A percentile compares a stretch with the other conserved stretches of the same genome.
Evolutionary conservation across 2,329 filamentous ascomycete genomes (phyloP).

Genomic region (Hypoxylon sp.): DNA sequence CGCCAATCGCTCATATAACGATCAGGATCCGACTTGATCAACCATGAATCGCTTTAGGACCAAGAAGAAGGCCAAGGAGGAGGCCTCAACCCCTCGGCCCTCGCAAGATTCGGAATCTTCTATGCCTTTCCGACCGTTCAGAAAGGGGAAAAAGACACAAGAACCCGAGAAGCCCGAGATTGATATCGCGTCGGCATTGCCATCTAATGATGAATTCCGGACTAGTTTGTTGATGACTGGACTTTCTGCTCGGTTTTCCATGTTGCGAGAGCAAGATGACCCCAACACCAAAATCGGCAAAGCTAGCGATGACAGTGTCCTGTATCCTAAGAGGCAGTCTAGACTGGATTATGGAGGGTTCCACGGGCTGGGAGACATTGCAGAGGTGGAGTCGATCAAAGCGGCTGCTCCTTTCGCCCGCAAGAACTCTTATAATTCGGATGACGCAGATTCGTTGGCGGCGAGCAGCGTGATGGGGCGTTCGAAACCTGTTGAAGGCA

Average conservation of each 20-base stretch:
- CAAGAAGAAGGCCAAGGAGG: constrained; percentile 75
- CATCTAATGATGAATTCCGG: constrained; percentile 87
- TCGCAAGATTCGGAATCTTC: constrained; percentile 65
- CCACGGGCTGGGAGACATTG: constrained; percentile 78
- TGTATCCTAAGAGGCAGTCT: constrained; percentile 83
- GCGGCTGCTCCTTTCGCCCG: constrained; percentile 66
- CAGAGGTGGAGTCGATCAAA: constrained; percentile 85
- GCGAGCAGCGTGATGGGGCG: constrained; percentile 82
- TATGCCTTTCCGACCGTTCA: constrained; percentile 63
- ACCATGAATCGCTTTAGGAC: constrained; percentile 80
- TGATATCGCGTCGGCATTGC: constrained; percentile 77
- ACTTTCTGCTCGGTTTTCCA: constrained; percentile 93
- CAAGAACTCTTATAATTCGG: constrained; percentile 70
- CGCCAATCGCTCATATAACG: not conserved
- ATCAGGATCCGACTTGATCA: not conserved
- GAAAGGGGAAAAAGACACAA: constrained; percentile 62
- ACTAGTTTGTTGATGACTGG: constrained; percentile 97
- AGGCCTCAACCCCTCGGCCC: constrained; percentile 54
- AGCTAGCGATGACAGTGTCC: constrained; percentile 92
- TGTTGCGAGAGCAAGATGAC: constrained; percentile 94
- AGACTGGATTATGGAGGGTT: constrained; percentile 74
- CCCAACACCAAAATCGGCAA: constrained; percentile 89
- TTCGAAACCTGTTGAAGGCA: constrained; percentile 84
- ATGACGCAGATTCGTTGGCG: constrained; percentile 70
- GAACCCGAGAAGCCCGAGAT: constrained; percentile 72